A percentile compares a stretch with the other conserved stretches of the same genome.
Evolutionary conservation across 2,329 filamentous ascomycete genomes (phyloP).

Genomic region (Cordyceps militaris): DNA sequence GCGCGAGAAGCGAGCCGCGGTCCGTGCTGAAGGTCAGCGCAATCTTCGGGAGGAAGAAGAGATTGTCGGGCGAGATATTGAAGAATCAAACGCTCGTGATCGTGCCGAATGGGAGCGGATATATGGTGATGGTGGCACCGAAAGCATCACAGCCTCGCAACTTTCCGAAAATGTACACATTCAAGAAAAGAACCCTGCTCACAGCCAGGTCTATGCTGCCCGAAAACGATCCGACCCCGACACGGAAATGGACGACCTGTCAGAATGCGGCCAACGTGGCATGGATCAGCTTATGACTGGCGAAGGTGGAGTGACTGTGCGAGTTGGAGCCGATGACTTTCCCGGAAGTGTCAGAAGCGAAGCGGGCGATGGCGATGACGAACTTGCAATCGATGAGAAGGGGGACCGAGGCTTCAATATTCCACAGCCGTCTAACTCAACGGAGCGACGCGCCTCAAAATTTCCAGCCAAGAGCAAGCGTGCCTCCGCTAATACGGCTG

Average conservation of each 20-base stretch:
- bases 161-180: conserved; percentile 47
- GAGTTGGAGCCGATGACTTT: conserved; percentile 44
- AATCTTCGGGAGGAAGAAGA: conserved; percentile 60
- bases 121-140: conserved; percentile 55
- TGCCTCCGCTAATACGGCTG: conserved; percentile 18
- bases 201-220: conserved; percentile 29
- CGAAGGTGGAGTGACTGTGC: conserved; percentile 44
- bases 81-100: conserved; percentile 55
- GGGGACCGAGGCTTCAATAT: conserved; percentile 14
- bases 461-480: conserved; percentile 16
- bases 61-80: conserved; percentile 59
- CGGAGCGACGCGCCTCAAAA: not conserved
- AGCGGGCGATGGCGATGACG: conserved; percentile 19
- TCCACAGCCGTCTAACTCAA: not conserved
- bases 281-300: conserved; percentile 35
- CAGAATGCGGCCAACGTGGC: conserved; percentile 24
- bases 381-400: conserved; percentile 25
- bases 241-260: conserved; percentile 51
- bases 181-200: conserved; percentile 36
- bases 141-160: conserved; percentile 29
- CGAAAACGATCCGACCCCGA: conserved; percentile 33
- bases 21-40: conserved; percentile 41
- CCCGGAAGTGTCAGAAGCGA: conserved; percentile 21
- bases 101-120: conserved; percentile 67
- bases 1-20: conserved; percentile 45